Evolutionary conservation across 768 basidiomycete species (phyloP).

Genomic region (Lentinula guzmanii): DNA sequence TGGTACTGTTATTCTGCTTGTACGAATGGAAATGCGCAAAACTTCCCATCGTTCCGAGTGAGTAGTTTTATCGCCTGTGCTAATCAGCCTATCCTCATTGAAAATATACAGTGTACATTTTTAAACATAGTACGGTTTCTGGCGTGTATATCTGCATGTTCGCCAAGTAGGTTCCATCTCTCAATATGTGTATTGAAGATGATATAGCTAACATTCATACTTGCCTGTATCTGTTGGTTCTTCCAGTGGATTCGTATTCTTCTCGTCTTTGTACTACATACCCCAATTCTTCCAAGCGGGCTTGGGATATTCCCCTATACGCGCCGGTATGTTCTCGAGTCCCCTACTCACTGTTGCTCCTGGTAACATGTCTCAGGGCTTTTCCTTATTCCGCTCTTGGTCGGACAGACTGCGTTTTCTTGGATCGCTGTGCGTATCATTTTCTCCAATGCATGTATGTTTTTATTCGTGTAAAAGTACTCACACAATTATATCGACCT

Average conservation of each 20-base stretch:
- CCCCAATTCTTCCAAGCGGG: slow-evolving; percentile 76
- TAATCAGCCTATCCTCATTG: background rate
- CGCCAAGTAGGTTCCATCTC: slow-evolving; percentile 38
- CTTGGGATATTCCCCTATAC: slow-evolving; percentile 58
- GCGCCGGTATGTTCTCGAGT: slow-evolving; percentile 21
- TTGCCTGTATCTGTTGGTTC: background rate
- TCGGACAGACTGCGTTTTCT: slow-evolving; percentile 55
- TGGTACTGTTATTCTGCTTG: slow-evolving; percentile 51
- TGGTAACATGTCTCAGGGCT: slow-evolving; percentile 33
- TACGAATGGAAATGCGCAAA: slow-evolving; percentile 70
- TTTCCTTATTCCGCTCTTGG: slow-evolving; percentile 63
- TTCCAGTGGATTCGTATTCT: slow-evolving; percentile 52
- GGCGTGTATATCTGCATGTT: slow-evolving; percentile 70
- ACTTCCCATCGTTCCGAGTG: slow-evolving; percentile 70
- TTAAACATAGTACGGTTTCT: slow-evolving; percentile 56
- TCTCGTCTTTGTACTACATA: slow-evolving; percentile 62
- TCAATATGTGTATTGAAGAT: background rate
- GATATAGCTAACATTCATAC: no score
- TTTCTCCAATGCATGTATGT: background rate
- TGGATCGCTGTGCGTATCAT: slow-evolving; percentile 41
- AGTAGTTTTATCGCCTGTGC: slow-evolving; percentile 13
- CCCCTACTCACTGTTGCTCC: background rate
- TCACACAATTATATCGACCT: background rate
- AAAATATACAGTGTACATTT: slow-evolving; percentile 56
- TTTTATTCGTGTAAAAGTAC: background rate